A percentile compares a stretch with the other conserved stretches of the same genome.
These are phyloP conservation scores for Herpotrichia juniperi DNA, from an alignment of 2,329 filamentous ascomycete genomes.

Conservation along the genomic window DNA sequence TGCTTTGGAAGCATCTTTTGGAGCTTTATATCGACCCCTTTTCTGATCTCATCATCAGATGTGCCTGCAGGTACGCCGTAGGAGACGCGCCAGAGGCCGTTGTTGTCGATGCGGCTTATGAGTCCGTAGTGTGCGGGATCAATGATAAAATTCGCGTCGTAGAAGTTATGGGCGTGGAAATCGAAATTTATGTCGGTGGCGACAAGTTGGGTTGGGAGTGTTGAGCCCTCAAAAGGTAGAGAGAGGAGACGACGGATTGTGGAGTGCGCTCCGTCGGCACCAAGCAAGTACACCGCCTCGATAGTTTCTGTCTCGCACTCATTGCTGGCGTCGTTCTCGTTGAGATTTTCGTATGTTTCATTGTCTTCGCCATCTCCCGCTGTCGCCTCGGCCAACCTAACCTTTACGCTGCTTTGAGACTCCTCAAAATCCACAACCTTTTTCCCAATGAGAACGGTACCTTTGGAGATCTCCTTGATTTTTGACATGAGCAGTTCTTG, in stretches of 20 bases:
- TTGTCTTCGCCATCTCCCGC: neutral
- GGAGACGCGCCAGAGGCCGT: constrained; percentile 49
- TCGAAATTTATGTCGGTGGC: constrained; percentile 47
- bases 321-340: neutral
- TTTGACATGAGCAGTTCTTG: constrained; percentile 31
- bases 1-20: constrained; percentile 36
- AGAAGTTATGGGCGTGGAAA: constrained; percentile 46
- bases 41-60: constrained; percentile 36
- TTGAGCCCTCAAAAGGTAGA: constrained; percentile 38
- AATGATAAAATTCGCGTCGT: constrained; percentile 50
- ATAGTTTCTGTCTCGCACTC: constrained; percentile 17
- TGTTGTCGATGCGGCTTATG: constrained; percentile 40
- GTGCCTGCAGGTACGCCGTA: constrained; percentile 45
- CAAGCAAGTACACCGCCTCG: constrained; percentile 34
- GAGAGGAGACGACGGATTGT: constrained; percentile 23
- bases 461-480: constrained; percentile 13
- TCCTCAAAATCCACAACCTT: constrained; percentile 21
- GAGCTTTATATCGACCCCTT: constrained; percentile 33
- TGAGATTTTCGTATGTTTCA: neutral
- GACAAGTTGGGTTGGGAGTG: constrained; percentile 44
- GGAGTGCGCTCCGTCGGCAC: constrained; percentile 37
- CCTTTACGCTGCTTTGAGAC: too few relatives aligned
- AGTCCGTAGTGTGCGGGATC: constrained; percentile 47
- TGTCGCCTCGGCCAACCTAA: neutral
- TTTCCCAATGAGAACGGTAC: constrained; percentile 27